Percentiles rank a stretch among this genome's conserved stretches.
Conservation (phyloP, 805 yeast genomes). For the Candida pseudoglaebosa region DNA sequence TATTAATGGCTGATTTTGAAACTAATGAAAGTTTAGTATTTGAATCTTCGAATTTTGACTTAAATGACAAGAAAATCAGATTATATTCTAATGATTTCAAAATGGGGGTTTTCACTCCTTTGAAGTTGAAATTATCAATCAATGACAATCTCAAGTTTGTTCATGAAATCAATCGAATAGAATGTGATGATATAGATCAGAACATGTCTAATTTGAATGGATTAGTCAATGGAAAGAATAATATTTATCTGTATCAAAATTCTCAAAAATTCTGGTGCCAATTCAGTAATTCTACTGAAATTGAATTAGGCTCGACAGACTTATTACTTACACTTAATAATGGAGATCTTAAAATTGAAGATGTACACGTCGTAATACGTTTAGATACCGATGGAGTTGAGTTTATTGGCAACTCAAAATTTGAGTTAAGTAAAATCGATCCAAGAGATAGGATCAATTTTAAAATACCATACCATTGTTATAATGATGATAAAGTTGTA, state of each 20-base stretch:
- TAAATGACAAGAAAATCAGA: conserved; percentile 12
- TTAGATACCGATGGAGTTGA: conserved; percentile 17
- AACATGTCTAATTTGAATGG: neutral
- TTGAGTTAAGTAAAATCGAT: conserved; percentile 7
- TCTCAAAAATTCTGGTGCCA: conserved; percentile 24
- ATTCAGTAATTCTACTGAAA: conserved; percentile 18
- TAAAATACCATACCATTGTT: conserved; percentile 28
- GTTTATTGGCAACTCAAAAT: conserved; percentile 5
- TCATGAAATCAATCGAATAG: conserved; percentile 10
- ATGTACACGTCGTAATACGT: conserved; percentile 17
- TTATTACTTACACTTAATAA: conserved; percentile 22
- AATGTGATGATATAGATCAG: conserved; percentile 2
- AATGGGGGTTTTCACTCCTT: conserved; percentile 30
- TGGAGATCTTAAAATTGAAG: conserved; percentile 28
- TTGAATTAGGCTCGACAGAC: conserved; percentile 26
- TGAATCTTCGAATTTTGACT: conserved; percentile 5
- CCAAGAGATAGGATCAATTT: conserved; percentile 16
- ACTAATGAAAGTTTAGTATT: conserved; percentile 9
- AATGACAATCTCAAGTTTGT: conserved; percentile 16
- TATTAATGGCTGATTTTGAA: conserved; percentile 17
- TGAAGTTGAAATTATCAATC: conserved; percentile 13
- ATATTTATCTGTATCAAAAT: conserved; percentile 13
- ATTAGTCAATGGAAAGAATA: neutral
- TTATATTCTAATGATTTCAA: conserved; percentile 24
- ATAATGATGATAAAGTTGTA: conserved; percentile 24